Evolutionary conservation across 2,329 filamentous ascomycete species (phyloP).

Genomic region (Fusarium sp.): DNA sequence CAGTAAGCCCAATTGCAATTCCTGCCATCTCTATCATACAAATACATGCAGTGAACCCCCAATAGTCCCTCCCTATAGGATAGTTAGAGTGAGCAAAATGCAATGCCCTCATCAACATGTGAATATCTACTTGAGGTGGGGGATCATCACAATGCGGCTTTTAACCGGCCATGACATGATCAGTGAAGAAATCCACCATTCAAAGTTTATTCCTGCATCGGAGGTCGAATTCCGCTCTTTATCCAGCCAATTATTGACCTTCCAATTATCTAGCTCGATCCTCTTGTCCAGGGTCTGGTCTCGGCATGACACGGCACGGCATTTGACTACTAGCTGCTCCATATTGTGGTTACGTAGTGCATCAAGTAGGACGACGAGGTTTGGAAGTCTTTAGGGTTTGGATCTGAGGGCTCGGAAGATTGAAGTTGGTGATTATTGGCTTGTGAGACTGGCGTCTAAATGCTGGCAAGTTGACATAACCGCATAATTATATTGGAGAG

Average conservation of each 20-base stretch:
- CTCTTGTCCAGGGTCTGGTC: not conserved
- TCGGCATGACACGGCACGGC: slow-evolving; percentile 14
- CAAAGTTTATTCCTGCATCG: slow-evolving; percentile 14
- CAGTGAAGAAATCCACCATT: not conserved
- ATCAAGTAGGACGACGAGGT: not conserved
- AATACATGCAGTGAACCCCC: fast-evolving
- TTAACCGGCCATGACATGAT: slow-evolving; percentile 33
- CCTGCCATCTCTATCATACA: not conserved
- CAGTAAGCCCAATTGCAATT: not conserved
- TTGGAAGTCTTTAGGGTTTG: not conserved
- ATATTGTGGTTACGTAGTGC: not conserved
- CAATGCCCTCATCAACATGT: slow-evolving; percentile 1
- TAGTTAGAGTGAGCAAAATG: not conserved
- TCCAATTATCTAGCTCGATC: slow-evolving; percentile 24
- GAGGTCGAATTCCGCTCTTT: slow-evolving; percentile 14
- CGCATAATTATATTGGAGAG: not conserved
- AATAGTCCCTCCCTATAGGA: not conserved
- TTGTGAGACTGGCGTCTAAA: not conserved
- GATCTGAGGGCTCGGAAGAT: no score
- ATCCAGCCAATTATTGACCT: slow-evolving; percentile 20
- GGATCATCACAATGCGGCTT: slow-evolving; percentile 36
- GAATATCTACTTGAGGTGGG: slow-evolving; percentile 4
- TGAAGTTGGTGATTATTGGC: no score
- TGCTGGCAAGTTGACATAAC: not conserved
- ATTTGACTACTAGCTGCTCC: not conserved